Evolutionary conservation across 768 basidiomycete species (phyloP).

Genomic region (Strobilomyces dryophilus): DNA sequence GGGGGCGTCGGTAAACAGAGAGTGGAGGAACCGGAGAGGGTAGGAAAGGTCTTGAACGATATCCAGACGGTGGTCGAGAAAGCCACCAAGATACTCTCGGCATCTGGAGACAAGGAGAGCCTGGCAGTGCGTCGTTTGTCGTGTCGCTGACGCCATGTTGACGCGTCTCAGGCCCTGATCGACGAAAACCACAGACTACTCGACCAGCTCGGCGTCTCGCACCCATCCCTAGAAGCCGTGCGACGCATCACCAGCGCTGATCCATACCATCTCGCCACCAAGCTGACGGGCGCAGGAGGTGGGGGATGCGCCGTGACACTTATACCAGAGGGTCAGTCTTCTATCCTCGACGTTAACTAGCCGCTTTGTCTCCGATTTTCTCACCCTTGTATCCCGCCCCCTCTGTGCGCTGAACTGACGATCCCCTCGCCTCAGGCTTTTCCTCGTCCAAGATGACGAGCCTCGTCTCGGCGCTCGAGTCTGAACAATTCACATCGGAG

Average conservation of each 20-base stretch:
- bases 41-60: conserved; percentile 68
- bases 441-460: conserved; percentile 50
- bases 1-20: conserved; percentile 81
- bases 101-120: conserved; percentile 27
- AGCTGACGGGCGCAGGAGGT: conserved; percentile 96
- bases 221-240: conserved; percentile 81
- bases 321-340: conserved; percentile 79
- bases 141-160: not conserved
- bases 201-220: conserved; percentile 84
- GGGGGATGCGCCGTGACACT: conserved; percentile 98
- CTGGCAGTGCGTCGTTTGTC: conserved; percentile 49
- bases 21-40: conserved; percentile 77
- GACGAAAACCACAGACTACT: conserved; percentile 87
- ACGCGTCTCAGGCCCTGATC: conserved; percentile 61
- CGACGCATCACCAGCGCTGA: conserved; percentile 58
- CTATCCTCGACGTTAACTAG: too few relatives aligned
- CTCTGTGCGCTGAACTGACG: not conserved
- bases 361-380: too few relatives aligned
- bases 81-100: conserved; percentile 70
- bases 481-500: conserved; percentile 31
- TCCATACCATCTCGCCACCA: conserved; percentile 78
- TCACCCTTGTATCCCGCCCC: too few relatives aligned
- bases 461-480: conserved; percentile 54
- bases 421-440: conserved; percentile 52
- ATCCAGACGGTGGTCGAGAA: conserved; percentile 87